A percentile compares a stretch with the other conserved stretches of the same genome.
phyloP scores from a whole-genome alignment of 1,284 basidiomycete species.

The Gomphus bonarii region DNA sequence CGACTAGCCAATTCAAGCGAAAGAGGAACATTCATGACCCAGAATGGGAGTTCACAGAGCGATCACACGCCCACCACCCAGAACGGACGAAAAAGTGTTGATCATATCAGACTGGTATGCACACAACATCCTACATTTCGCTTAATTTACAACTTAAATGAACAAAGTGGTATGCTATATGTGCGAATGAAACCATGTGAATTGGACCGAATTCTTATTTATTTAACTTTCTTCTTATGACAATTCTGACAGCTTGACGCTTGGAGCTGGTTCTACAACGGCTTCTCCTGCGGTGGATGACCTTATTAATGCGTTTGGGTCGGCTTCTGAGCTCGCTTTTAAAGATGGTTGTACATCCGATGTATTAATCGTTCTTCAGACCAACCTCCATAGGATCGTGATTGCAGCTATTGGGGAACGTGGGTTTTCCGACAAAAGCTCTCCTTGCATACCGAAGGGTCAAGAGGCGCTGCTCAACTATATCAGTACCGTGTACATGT shows the following conservation, averaged over 20 bases:
- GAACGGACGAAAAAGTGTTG: not conserved
- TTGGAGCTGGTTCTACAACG: conserved; percentile 3
- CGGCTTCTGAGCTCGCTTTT: not conserved
- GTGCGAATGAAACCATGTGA: conserved; percentile 10
- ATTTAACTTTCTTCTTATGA: not conserved
- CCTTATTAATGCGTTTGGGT: not conserved
- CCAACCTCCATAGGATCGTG: conserved; percentile 1
- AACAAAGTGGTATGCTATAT: conserved; percentile 9
- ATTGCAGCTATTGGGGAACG: conserved; percentile 1
- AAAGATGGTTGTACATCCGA: not conserved
- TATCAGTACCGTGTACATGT: conserved; percentile 1
- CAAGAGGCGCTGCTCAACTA: not conserved
- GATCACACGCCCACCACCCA: not conserved
- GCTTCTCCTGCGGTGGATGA: not conserved
- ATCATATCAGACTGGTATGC: not conserved
- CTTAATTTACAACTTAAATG: no score
- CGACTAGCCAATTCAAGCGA: not conserved
- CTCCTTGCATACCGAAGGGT: not conserved
- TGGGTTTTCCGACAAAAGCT: not conserved
- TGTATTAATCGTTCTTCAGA: conserved; percentile 3
- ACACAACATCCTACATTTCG: no score
- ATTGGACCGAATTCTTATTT: not conserved
- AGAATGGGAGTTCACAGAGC: not conserved
- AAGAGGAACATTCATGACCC: not conserved
- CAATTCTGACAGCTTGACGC: not conserved